Percentiles rank a stretch among this genome's conserved stretches.
phyloP scores from a whole-genome alignment of 148 eudicot genomes.

The Rhododendron henanense region DNA sequence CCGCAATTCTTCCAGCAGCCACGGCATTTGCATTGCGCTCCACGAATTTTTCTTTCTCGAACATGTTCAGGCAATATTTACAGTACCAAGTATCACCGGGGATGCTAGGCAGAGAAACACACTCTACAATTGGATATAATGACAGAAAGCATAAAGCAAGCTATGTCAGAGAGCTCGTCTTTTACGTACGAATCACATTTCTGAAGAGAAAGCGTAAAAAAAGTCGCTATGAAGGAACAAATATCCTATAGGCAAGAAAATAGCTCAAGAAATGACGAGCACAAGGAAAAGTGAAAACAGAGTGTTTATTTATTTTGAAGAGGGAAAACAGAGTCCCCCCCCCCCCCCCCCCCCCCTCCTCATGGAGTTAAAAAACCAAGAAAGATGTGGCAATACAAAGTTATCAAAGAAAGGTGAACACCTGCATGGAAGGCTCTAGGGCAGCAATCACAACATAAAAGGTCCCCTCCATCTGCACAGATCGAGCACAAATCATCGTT shows the following conservation, averaged over 20 bases:
- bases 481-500: slow-evolving; percentile 83
- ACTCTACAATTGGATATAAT: slow-evolving; percentile 34
- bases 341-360: too few species aligned
- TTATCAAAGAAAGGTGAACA: slow-evolving; percentile 11
- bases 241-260: not conserved
- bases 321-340: not conserved
- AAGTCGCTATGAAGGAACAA: not conserved
- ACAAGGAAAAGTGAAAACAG: not conserved
- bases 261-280: not conserved
- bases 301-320: too few species aligned
- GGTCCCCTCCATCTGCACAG: slow-evolving; percentile 64
- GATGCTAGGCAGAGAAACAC: slow-evolving; percentile 41
- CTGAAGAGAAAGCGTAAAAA: not conserved
- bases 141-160: not conserved
- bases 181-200: not conserved
- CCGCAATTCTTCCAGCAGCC: slow-evolving; percentile 79
- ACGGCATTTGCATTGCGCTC: slow-evolving; percentile 66
- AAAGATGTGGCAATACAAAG: not conserved
- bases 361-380: not conserved
- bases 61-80: slow-evolving; percentile 49
- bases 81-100: slow-evolving; percentile 71
- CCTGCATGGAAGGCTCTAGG: slow-evolving; percentile 86
- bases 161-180: not conserved
- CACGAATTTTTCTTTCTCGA: slow-evolving; percentile 51
- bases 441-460: slow-evolving; percentile 77